Evolutionary conservation across 352 stramenopile genomes (phyloP).

Genomic region (Globisporangium paddicum): DNA sequence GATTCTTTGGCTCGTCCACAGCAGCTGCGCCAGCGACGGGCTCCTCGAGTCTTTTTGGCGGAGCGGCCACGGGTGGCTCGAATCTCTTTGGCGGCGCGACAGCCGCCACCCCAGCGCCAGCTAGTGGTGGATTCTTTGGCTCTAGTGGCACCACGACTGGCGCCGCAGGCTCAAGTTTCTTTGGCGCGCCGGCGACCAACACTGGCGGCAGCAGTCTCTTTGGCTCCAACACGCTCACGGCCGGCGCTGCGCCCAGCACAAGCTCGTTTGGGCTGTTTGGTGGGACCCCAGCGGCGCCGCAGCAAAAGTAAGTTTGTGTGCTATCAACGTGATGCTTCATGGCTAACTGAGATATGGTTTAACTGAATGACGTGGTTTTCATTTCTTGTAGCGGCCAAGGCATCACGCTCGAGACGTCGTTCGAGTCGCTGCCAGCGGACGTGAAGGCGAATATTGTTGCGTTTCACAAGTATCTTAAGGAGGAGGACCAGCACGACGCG

Average conservation of each 20-base stretch:
- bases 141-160: not conserved
- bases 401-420: conserved; percentile 72
- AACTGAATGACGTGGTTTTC: not conserved
- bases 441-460: conserved; percentile 75
- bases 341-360: not conserved
- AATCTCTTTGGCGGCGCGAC: conserved; percentile 19
- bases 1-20: conserved; percentile 17
- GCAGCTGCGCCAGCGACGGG: conserved; percentile 10
- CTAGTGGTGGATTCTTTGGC: conserved; percentile 19
- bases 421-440: conserved; percentile 60
- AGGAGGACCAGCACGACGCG: conserved; percentile 65
- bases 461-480: conserved; percentile 71
- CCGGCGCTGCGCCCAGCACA: conserved; percentile 1
- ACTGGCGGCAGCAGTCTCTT: conserved; percentile 6
- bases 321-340: not conserved
- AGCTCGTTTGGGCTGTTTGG: conserved; percentile 21
- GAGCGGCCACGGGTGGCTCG: conserved; percentile 2
- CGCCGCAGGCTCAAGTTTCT: conserved; percentile 16
- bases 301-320: conserved; percentile 13
- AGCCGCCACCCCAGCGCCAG: not conserved
- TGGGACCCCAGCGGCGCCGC: not conserved
- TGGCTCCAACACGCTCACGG: not conserved
- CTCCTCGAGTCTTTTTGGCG: conserved; percentile 24
- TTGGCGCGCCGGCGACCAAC: conserved; percentile 13
- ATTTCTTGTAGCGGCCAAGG: conserved; percentile 5